These are phyloP conservation scores for Aquilaria agallochum DNA, from an alignment of 441 rosid species.

Conservation along the genomic window DNA sequence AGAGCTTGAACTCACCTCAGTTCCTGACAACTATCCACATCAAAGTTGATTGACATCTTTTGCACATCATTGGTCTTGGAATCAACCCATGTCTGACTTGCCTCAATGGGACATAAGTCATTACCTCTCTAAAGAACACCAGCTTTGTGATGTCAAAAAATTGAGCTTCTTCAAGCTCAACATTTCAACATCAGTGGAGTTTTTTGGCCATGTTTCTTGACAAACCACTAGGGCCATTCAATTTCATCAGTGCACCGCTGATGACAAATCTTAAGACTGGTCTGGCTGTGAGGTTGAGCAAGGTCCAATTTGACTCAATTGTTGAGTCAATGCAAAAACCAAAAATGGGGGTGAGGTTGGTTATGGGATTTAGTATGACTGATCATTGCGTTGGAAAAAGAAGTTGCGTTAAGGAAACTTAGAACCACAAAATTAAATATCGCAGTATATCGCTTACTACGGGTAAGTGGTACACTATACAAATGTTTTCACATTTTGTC, in stretches of 20 bases:
- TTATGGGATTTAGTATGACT: no score
- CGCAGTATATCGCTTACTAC: no score
- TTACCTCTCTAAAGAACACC: constrained; percentile 56
- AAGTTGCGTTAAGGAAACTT: no score
- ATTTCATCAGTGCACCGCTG: constrained; percentile 55
- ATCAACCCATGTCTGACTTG: constrained; percentile 40
- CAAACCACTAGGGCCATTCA: constrained; percentile 41
- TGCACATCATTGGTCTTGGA: constrained; percentile 53
- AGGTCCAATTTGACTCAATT: constrained; percentile 45
- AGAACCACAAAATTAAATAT: no score
- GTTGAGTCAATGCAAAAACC: constrained; percentile 31
- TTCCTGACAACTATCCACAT: constrained; percentile 49
- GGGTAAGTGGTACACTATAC: no score
- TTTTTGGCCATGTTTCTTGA: constrained; percentile 55
- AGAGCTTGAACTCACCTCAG: constrained; percentile 43
- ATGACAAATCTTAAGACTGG: constrained; percentile 47
- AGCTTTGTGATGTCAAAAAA: constrained; percentile 46
- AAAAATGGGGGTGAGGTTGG: no score
- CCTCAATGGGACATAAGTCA: constrained; percentile 43
- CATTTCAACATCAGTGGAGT: constrained; percentile 36
- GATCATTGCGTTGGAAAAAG: no score
- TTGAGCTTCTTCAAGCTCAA: constrained; percentile 55
- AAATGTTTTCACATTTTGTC: no score
- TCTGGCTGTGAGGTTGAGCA: constrained; percentile 44
- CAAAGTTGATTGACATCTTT: constrained; percentile 39